Base-by-base conservation (phyloP, 1,284 basidiomycete genomes). In the Agaricales sp. region DNA sequence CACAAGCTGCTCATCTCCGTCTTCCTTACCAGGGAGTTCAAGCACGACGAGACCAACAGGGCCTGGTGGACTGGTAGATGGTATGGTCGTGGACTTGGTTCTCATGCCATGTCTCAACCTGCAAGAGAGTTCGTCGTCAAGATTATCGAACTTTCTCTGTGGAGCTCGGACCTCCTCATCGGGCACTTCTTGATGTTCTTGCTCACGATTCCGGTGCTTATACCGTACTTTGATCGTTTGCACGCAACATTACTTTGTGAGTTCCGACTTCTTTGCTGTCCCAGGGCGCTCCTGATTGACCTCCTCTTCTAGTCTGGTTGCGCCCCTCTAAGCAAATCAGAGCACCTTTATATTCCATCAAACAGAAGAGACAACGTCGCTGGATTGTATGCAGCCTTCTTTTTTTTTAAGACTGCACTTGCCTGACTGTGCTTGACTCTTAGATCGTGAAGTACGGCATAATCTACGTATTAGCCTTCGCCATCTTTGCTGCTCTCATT, bases 51-150 rank as follows among this genome's bases (percentile, higher is more conserved):
- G 71, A 93, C 91, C 18, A 97, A 96, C 69, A 77, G 92, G 25
- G 92, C 92, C 6, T 97, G 92, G 92, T 97, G 93, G 93, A 94
- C 92, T 38, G 92, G 93, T 61, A 81, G 89, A 57, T 96, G 92
- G 92, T 94, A 93, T 64, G 92, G 92, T 50, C 85, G 92, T 46
- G 92, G 91, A 2, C 75, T 96, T 25, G 93, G 93, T 38, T 61
- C 79, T 2, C 85, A 92, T 64, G 89, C 83, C 41, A 86, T 93
- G 77, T 92, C 89, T 16, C 93, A 90, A 63, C 87, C 87, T 13
- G 82, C 80, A 11, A 87, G 93, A 65, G 89, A 94, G 75, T 94
- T 82, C 59, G 66, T 91, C 54, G 88, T 91, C 66, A 92, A 92
- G 75, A 82, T 85, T 55, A 85, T 90, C 53, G 88, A 90, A 65